Evolutionary conservation across 2,329 filamentous ascomycete genomes (phyloP).

Genomic region (Alternaria ethzedia): DNA sequence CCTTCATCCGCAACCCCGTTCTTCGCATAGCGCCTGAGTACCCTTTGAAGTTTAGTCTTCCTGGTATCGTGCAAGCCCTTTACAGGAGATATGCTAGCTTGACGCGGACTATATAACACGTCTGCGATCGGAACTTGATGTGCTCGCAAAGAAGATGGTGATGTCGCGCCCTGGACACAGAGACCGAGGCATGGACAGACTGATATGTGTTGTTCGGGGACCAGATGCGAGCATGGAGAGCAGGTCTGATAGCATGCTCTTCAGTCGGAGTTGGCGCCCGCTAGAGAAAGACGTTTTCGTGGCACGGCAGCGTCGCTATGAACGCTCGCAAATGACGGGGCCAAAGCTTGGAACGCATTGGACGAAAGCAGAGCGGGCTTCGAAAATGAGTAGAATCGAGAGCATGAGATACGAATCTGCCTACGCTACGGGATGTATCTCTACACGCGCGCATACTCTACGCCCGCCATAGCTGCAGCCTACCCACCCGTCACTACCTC

Average conservation of each 20-base stretch:
- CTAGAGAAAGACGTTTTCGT: background rate
- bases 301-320: background rate
- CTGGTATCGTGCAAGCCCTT: fast-evolving
- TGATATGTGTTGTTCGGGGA: background rate
- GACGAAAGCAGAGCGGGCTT: background rate
- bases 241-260: background rate
- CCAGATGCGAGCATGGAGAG: background rate
- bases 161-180: background rate
- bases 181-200: background rate
- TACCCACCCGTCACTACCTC: background rate
- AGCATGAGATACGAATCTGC: background rate
- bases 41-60: too few relatives aligned
- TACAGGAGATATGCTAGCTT: fast-evolving
- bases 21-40: too few relatives aligned
- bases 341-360: background rate
- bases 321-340: background rate
- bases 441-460: background rate
- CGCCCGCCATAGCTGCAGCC: background rate
- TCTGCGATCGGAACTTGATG: background rate
- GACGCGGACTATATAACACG: background rate
- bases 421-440: background rate
- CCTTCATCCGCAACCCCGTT: too few relatives aligned
- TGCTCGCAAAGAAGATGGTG: background rate
- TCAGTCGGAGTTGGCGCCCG: background rate
- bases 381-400: fast-evolving